Conservation (phyloP, 2,329 filamentous ascomycete species). For the Didymella glomerata region DNA sequence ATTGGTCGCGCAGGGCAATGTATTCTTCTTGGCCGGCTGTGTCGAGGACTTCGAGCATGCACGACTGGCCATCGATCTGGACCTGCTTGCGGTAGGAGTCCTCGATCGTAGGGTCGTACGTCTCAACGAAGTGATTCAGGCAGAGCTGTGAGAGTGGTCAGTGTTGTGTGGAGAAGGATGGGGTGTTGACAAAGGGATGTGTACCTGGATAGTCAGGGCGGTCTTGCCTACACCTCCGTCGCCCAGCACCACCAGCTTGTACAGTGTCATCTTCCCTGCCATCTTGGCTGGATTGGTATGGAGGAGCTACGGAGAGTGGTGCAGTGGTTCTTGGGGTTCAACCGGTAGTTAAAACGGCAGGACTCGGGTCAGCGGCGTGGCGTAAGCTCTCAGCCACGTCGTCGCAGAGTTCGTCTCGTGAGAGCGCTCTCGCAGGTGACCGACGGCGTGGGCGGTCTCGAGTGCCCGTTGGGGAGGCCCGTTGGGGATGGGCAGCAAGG, state of each 20-base stretch:
- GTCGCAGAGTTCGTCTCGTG: conserved; percentile 28
- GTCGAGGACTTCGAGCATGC: conserved; percentile 97
- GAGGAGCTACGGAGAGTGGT: conserved; percentile 3
- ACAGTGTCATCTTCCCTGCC: conserved; percentile 93
- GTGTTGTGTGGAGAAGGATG: conserved; percentile 1
- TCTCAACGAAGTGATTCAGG: conserved; percentile 98
- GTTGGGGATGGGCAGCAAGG: conserved; percentile 24
- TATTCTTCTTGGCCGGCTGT: conserved; percentile 99
- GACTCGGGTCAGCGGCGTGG: conserved; percentile 16
- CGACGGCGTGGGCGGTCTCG: conserved; percentile 31
- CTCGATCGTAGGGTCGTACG: conserved; percentile 75
- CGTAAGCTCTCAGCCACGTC: conserved; percentile 29
- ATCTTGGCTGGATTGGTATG: conserved; percentile 57
- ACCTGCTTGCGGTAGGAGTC: conserved; percentile 75
- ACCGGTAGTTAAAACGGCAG: conserved; percentile 17
- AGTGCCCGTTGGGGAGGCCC: conserved; percentile 18
- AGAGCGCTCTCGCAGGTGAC: conserved; percentile 34
- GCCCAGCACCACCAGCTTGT: conserved; percentile 94
- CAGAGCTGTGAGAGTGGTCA: conserved; percentile 72
- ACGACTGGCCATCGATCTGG: conserved; percentile 91
- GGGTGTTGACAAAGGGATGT: conserved; percentile 53
- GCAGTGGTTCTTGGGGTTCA: conserved; percentile 1
- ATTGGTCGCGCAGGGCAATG: conserved; percentile 94
- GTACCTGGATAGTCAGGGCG: conserved; percentile 87
- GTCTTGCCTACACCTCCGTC: conserved; percentile 96